Conservation (phyloP, 257 asterid genomes). For the Solanum peruvianum region DNA sequence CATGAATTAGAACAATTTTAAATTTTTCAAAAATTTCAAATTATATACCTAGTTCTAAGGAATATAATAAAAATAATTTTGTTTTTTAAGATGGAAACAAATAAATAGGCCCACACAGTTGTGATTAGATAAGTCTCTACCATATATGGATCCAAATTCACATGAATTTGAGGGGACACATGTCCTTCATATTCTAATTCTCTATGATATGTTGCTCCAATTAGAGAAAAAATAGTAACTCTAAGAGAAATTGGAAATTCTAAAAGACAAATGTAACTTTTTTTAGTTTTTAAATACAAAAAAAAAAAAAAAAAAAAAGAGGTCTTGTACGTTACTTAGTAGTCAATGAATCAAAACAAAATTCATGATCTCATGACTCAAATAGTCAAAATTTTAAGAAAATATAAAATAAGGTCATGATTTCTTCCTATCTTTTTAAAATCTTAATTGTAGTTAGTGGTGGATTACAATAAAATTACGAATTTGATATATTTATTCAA, state of each 20-base stretch:
- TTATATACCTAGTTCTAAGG: not conserved
- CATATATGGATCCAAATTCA: not conserved
- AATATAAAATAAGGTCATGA: not conserved
- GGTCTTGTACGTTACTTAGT: not conserved
- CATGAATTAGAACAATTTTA: not conserved
- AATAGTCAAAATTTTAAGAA: not conserved
- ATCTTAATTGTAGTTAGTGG: not conserved
- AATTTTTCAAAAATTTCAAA: not conserved
- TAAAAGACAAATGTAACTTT: not conserved
- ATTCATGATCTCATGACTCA: not conserved
- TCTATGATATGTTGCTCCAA: not conserved
- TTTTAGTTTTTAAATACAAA: not conserved
- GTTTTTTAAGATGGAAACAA: not conserved
- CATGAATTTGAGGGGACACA: constrained; percentile 1
- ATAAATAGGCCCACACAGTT: not conserved
- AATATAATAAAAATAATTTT: not conserved
- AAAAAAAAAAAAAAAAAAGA: not conserved
- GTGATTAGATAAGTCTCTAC: not conserved
- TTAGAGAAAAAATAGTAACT: not conserved
- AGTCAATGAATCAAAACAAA: not conserved
- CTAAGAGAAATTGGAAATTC: not conserved
- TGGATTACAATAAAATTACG: not conserved
- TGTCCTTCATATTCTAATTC: not conserved
- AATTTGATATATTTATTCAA: not conserved
- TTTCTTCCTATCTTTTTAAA: not conserved